A percentile compares a stretch with the other conserved stretches of the same genome.
These are phyloP conservation scores for Spathaspora passalidarum DNA, from an alignment of 805 yeast species.

Conservation along the genomic window DNA sequence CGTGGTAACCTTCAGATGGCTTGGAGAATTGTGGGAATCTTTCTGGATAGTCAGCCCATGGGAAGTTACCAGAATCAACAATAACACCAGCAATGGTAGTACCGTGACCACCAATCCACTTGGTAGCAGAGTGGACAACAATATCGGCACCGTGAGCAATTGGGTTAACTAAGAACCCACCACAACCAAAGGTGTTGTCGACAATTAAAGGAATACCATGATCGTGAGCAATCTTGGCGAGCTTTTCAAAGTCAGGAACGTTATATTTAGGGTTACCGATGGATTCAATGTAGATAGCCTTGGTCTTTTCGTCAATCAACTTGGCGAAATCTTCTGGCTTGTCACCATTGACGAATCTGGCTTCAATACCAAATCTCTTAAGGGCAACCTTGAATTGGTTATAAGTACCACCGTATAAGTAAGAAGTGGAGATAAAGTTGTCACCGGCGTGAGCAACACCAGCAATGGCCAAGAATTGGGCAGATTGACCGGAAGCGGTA, in stretches of 20 bases:
- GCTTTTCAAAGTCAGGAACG: conserved; percentile 83
- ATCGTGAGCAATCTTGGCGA: conserved; percentile 75
- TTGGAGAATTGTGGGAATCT: conserved; percentile 88
- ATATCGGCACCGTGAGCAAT: conserved; percentile 88
- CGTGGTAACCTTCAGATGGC: conserved; percentile 94
- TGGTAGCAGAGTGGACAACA: conserved; percentile 91
- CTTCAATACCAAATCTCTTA: conserved; percentile 83
- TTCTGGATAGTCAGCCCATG: conserved; percentile 81
- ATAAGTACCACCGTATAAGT: conserved; percentile 92
- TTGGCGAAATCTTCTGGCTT: conserved; percentile 68
- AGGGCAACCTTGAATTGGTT: conserved; percentile 92
- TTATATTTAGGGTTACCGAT: conserved; percentile 93
- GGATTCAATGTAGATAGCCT: conserved; percentile 85
- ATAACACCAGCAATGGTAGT: conserved; percentile 90
- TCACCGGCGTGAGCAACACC: conserved; percentile 87
- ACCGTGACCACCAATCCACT: conserved; percentile 98
- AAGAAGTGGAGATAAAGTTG: conserved; percentile 83
- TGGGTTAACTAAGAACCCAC: conserved; percentile 84
- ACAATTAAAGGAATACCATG: conserved; percentile 88
- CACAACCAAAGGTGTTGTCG: conserved; percentile 97
- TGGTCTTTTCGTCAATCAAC: conserved; percentile 77
- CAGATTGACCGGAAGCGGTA: conserved; percentile 94
- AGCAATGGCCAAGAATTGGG: conserved; percentile 81
- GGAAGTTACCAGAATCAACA: conserved; percentile 89
- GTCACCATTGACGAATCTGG: conserved; percentile 84